Evolutionary conservation across 208 protist genomes (phyloP).

Genomic region (Acanthamoeba royreba): DNA sequence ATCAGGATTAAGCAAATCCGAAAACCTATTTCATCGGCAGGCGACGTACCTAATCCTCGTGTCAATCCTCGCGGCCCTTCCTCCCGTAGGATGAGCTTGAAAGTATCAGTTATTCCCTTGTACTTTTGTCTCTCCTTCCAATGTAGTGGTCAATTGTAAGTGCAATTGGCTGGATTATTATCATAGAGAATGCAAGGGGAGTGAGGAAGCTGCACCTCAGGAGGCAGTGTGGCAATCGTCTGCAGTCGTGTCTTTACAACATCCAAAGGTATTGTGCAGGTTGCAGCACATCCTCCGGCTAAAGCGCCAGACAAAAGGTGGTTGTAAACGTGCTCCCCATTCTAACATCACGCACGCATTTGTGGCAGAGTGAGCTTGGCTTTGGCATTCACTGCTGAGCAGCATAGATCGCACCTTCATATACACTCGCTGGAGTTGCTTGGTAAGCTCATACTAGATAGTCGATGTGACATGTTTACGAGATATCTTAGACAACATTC

Average conservation of each 20-base stretch:
- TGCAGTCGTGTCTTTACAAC: constrained; percentile 29
- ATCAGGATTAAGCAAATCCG: background rate
- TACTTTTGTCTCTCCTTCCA: background rate
- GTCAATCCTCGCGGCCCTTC: background rate
- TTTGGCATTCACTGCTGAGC: no score
- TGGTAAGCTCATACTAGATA: background rate
- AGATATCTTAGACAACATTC: no score
- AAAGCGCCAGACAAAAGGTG: background rate
- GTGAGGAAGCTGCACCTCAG: background rate
- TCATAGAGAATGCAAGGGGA: background rate
- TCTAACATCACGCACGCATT: background rate
- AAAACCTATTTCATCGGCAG: no score
- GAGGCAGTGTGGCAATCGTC: background rate
- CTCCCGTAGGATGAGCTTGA: background rate
- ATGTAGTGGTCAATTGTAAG: background rate
- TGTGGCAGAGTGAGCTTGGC: background rate
- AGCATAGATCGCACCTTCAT: background rate
- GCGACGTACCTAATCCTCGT: background rate
- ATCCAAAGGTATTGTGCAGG: background rate
- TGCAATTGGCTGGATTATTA: background rate
- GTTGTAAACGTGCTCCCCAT: background rate
- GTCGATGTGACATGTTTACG: no score
- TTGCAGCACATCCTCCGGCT: background rate
- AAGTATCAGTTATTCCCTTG: background rate
- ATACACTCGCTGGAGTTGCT: background rate